Conservation (phyloP, 371 early-diverging fungal species). For the Fennellomyces sp. region DNA sequence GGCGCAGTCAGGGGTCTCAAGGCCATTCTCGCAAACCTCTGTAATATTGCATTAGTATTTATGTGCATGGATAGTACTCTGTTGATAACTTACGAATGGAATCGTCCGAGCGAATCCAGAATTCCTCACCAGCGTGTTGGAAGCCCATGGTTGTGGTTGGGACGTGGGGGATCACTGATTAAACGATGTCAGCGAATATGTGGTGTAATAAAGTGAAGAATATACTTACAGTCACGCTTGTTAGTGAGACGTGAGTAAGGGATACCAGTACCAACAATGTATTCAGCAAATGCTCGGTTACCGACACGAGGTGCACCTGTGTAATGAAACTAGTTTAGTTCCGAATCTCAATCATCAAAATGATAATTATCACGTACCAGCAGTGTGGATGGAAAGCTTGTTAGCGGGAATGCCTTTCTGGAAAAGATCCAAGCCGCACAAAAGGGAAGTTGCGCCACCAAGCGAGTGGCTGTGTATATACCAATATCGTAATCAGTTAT, state of each 20-base stretch:
- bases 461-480: slow-evolving; percentile 13
- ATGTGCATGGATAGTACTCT: not conserved
- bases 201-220: not conserved
- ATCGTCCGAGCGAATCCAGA: not conserved
- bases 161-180: not conserved
- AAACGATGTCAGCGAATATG: not conserved
- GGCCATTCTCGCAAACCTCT: slow-evolving; percentile 16
- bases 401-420: slow-evolving; percentile 12
- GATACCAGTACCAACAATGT: slow-evolving; percentile 10
- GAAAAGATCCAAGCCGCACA: slow-evolving; percentile 12
- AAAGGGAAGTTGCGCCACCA: slow-evolving; percentile 15
- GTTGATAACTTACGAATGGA: not conserved
- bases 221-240: slow-evolving; percentile 13
- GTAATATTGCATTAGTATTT: not conserved
- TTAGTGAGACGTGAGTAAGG: not conserved
- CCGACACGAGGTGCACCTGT: slow-evolving; percentile 20
- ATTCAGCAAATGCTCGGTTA: slow-evolving; percentile 14
- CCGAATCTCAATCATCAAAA: too few relatives aligned
- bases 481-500: not conserved
- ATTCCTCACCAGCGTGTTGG: not conserved
- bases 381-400: not conserved
- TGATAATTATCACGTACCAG: too few relatives aligned
- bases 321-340: too few relatives aligned
- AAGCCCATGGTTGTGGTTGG: not conserved
- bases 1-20: slow-evolving; percentile 16